phyloP scores from a whole-genome alignment of 257 asterid species.

The Nemophila menziesii region DNA sequence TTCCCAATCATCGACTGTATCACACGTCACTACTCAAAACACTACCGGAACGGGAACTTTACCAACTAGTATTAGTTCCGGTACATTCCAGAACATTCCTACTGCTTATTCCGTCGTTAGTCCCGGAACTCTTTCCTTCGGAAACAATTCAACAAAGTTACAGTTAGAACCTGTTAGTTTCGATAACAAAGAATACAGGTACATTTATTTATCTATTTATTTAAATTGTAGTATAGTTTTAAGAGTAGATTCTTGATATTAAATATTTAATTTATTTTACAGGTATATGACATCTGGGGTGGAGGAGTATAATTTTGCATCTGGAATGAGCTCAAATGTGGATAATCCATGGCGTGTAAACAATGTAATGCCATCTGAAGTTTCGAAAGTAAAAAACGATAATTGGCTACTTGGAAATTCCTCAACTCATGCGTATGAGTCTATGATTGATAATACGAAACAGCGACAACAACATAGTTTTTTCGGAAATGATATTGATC shows the following conservation, averaged over 20 bases:
- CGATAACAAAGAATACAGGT: slow-evolving; percentile 71
- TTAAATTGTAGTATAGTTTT: background rate
- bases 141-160: slow-evolving; percentile 49
- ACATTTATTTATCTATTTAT: background rate
- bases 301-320: slow-evolving; percentile 42
- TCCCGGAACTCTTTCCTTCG: slow-evolving; percentile 54
- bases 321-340: slow-evolving; percentile 40
- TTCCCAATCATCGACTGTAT: slow-evolving; percentile 64
- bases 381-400: slow-evolving; percentile 44
- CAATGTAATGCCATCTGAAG: slow-evolving; percentile 60
- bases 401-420: slow-evolving; percentile 32
- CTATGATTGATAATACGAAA: slow-evolving; percentile 32
- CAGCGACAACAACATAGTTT: slow-evolving; percentile 63
- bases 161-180: slow-evolving; percentile 65
- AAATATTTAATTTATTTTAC: slow-evolving; percentile 2
- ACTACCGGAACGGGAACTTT: slow-evolving; percentile 35
- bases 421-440: slow-evolving; percentile 35
- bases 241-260: background rate
- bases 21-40: slow-evolving; percentile 50
- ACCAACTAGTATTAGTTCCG: slow-evolving; percentile 38
- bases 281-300: slow-evolving; percentile 48
- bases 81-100: slow-evolving; percentile 57
- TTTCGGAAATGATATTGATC: slow-evolving; percentile 42
- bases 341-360: slow-evolving; percentile 53
- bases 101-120: slow-evolving; percentile 42